A percentile compares a stretch with the other conserved stretches of the same genome.
Conservation (phyloP, 108 stramenopile genomes). For the Parietichytrium sp. region DNA sequence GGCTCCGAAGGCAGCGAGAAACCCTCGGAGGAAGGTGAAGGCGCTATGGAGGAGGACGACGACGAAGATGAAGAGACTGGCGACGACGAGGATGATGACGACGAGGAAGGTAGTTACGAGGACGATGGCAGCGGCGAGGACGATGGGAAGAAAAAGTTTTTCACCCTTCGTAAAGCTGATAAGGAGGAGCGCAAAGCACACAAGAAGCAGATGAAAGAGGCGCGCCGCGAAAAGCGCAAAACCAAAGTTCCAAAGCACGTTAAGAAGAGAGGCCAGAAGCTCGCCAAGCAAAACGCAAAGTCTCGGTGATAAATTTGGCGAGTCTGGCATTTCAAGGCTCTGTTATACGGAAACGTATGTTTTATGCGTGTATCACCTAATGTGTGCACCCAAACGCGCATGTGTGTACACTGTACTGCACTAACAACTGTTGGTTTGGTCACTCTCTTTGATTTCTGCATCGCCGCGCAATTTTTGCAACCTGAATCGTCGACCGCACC, state of each 20-base stretch:
- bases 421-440: no score
- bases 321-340: no score
- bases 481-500: no score
- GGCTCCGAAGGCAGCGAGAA: neutral
- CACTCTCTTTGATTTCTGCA: no score
- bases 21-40: neutral
- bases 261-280: slow-evolving; percentile 45
- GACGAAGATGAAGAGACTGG: slow-evolving; percentile 30
- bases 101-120: slow-evolving; percentile 29
- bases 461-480: no score
- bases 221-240: slow-evolving; percentile 3
- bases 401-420: no score
- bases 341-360: no score
- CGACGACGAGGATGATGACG: neutral
- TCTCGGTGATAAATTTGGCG: neutral
- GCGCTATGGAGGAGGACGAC: neutral
- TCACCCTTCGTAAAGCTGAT: neutral
- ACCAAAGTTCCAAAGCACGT: slow-evolving; percentile 49
- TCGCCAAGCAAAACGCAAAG: neutral
- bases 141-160: no score
- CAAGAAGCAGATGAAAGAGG: slow-evolving; percentile 41
- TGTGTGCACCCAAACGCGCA: no score
- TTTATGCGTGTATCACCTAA: no score
- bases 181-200: slow-evolving; percentile 49
- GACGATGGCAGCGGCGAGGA: slow-evolving; percentile 38